A percentile compares a stretch with the other conserved stretches of the same genome.
phyloP scores from a whole-genome alignment of 2,329 filamentous ascomycete species.

The Alternaria triticimaculans region DNA sequence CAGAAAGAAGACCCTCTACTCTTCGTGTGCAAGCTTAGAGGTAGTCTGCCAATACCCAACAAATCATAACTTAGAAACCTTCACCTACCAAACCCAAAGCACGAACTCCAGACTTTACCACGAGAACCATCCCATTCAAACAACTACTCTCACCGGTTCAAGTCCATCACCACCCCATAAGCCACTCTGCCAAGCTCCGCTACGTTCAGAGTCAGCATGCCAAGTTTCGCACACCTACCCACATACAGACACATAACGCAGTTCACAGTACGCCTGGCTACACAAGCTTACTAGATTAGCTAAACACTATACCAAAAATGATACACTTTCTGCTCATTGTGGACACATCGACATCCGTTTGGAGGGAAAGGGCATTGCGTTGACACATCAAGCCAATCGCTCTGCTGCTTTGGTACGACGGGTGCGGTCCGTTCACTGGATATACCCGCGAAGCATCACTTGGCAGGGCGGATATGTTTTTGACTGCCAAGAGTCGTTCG shows the following conservation, averaged over 20 bases:
- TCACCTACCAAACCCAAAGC: not conserved
- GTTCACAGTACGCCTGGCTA: not conserved
- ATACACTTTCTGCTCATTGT: not conserved
- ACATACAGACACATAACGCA: not conserved
- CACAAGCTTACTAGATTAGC: not conserved
- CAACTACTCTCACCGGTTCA: not conserved
- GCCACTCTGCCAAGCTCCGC: not conserved
- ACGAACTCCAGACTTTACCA: not conserved
- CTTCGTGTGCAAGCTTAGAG: no score
- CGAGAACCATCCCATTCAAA: not conserved
- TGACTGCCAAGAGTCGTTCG: not conserved
- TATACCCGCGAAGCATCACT: not conserved
- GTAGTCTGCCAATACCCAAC: not conserved
- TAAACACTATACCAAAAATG: not conserved
- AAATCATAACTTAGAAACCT: not conserved
- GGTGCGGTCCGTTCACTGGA: not conserved
- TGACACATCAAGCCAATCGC: not conserved
- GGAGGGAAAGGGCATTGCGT: not conserved
- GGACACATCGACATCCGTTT: not conserved
- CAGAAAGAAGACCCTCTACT: no score
- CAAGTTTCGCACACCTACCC: not conserved
- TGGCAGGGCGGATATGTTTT: not conserved
- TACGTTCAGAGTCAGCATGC: not conserved
- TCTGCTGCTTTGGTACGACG: not conserved
- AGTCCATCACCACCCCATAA: not conserved